Evolutionary conservation across 2,329 filamentous ascomycete species (phyloP).

Genomic region (Penicillium sp.): DNA sequence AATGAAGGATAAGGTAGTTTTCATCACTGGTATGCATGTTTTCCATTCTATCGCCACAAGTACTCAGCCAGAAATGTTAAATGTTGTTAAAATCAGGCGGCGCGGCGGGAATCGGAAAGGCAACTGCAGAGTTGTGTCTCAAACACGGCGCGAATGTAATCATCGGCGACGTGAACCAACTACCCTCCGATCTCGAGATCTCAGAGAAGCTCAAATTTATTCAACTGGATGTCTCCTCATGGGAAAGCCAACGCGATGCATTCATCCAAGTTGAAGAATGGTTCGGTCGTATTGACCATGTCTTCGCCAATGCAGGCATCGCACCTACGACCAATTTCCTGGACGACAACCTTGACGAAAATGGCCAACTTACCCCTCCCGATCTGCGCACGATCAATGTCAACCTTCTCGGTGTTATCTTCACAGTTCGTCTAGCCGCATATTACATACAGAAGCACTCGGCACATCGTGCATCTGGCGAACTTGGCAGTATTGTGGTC

Average conservation of each 20-base stretch:
- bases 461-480: slow-evolving; percentile 42
- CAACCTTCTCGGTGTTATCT: slow-evolving; percentile 52
- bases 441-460: slow-evolving; percentile 51
- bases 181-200: slow-evolving; percentile 30
- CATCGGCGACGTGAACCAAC: slow-evolving; percentile 52
- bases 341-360: slow-evolving; percentile 48
- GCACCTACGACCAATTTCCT: slow-evolving; percentile 50
- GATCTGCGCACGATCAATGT: slow-evolving; percentile 48
- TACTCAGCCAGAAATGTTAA: not conserved
- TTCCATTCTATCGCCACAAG: not conserved
- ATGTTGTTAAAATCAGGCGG: slow-evolving; percentile 45
- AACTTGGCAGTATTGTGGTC: slow-evolving; percentile 51
- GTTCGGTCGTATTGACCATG: slow-evolving; percentile 48
- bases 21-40: slow-evolving; percentile 51
- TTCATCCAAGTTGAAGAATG: slow-evolving; percentile 53
- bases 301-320: slow-evolving; percentile 59
- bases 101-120: slow-evolving; percentile 61
- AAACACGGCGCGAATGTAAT: slow-evolving; percentile 56
- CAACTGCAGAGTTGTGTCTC: slow-evolving; percentile 55
- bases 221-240: slow-evolving; percentile 51
- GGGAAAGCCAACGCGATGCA: slow-evolving; percentile 52
- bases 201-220: slow-evolving; percentile 42
- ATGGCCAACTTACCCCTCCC: slow-evolving; percentile 53
- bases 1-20: slow-evolving; percentile 1
- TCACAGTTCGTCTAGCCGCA: slow-evolving; percentile 51